A percentile compares a stretch with the other conserved stretches of the same genome.
Evolutionary conservation across 2,329 filamentous ascomycete genomes (phyloP).

Genomic region (Coniella lustricola): DNA sequence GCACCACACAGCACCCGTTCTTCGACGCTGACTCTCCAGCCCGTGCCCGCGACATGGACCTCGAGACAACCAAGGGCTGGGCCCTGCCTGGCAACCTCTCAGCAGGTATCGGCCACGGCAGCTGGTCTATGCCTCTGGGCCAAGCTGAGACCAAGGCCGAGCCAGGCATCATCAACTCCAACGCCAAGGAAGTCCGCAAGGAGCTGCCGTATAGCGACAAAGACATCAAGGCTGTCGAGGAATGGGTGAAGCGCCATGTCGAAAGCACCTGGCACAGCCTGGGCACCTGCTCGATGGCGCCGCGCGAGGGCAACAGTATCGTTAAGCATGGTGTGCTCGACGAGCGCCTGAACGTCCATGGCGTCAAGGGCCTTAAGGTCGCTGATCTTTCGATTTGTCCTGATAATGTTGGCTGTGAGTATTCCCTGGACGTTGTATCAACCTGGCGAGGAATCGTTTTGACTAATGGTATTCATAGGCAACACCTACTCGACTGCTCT

Average conservation of each 20-base stretch:
- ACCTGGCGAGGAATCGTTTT: too few relatives aligned
- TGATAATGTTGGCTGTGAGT: constrained; percentile 66
- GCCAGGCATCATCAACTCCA: constrained; percentile 51
- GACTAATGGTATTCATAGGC: neutral
- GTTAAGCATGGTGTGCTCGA: constrained; percentile 75
- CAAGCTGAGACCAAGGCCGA: constrained; percentile 44
- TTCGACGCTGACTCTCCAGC: constrained; percentile 65
- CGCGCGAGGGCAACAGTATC: constrained; percentile 68
- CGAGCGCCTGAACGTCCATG: constrained; percentile 70
- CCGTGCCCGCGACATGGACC: constrained; percentile 64
- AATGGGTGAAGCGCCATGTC: constrained; percentile 61
- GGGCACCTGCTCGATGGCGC: constrained; percentile 70
- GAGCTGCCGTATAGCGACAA: constrained; percentile 59
- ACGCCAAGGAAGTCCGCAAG: constrained; percentile 51
- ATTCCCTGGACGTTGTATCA: constrained; percentile 33
- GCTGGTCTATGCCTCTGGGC: constrained; percentile 57
- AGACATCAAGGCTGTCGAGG: constrained; percentile 53
- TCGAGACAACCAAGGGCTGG: constrained; percentile 68
- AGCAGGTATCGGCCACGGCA: constrained; percentile 66
- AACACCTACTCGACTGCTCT: constrained; percentile 56
- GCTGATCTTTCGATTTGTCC: constrained; percentile 71
- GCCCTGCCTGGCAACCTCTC: constrained; percentile 66
- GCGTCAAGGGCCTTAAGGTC: constrained; percentile 70
- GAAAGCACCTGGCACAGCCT: constrained; percentile 68
- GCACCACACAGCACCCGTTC: constrained; percentile 54